A percentile compares a stretch with the other conserved stretches of the same genome.
These are phyloP conservation scores for Talaromyces pinophilus DNA, from an alignment of 2,329 filamentous ascomycete species.

Conservation along the genomic window DNA sequence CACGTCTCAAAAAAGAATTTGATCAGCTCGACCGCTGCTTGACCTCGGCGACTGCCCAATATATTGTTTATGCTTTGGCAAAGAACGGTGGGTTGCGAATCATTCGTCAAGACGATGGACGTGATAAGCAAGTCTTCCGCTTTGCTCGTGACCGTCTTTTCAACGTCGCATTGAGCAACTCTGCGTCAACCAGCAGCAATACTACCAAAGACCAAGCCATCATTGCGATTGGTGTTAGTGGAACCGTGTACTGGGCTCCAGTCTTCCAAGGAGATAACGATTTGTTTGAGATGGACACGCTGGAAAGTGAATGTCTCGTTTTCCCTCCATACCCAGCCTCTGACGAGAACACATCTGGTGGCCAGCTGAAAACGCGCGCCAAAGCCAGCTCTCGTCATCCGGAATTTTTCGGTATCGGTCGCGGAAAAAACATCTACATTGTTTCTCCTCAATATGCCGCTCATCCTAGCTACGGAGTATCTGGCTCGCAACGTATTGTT, in stretches of 20 bases:
- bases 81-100: conserved; percentile 91
- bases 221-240: conserved; percentile 89
- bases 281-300: conserved; percentile 72
- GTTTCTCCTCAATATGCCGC: conserved; percentile 65
- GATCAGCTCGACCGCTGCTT: conserved; percentile 95
- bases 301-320: conserved; percentile 83
- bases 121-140: conserved; percentile 87
- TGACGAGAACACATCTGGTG: conserved; percentile 87
- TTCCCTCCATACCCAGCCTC: conserved; percentile 82
- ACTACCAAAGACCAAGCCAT: conserved; percentile 71
- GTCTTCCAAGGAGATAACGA: conserved; percentile 77
- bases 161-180: conserved; percentile 81
- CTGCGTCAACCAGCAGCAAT: conserved; percentile 54
- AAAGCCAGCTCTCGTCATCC: conserved; percentile 86
- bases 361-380: conserved; percentile 91
- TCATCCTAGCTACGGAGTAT: conserved; percentile 51
- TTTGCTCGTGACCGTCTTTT: conserved; percentile 92
- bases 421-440: conserved; percentile 94
- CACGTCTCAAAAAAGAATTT: conserved; percentile 93
- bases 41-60: conserved; percentile 82
- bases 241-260: conserved; percentile 93
- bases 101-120: conserved; percentile 90
- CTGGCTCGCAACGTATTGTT: conserved; percentile 60
- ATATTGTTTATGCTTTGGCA: conserved; percentile 91
- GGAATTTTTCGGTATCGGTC: conserved; percentile 91